These are phyloP conservation scores for Lindgomyces ingoldianus DNA, from an alignment of 495 filamentous ascomycete genomes.

Conservation along the genomic window DNA sequence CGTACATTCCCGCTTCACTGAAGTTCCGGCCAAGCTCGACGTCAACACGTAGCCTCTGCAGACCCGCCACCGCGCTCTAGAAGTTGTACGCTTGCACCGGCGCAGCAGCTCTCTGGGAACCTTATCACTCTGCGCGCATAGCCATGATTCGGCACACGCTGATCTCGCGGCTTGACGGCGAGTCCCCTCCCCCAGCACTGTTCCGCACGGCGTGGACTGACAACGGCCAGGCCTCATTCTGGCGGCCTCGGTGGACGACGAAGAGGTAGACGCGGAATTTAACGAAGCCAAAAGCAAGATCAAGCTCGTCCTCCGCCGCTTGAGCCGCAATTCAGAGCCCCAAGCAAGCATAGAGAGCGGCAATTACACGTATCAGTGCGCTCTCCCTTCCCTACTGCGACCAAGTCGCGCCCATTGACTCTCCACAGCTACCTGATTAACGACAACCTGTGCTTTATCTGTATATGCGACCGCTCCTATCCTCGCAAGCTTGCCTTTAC, in stretches of 20 bases:
- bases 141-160: slow-evolving; percentile 92
- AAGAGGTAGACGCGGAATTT: slow-evolving; percentile 76
- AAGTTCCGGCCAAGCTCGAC: background rate
- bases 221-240: slow-evolving; percentile 75
- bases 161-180: slow-evolving; percentile 91
- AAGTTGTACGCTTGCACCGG: background rate
- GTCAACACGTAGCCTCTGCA: slow-evolving; percentile 6
- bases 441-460: slow-evolving; percentile 81
- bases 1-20: background rate
- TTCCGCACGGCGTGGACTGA: background rate
- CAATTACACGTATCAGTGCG: slow-evolving; percentile 84
- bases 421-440: slow-evolving; percentile 76
- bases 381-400: slow-evolving; percentile 12
- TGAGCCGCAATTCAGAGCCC: slow-evolving; percentile 83
- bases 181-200: slow-evolving; percentile 32
- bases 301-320: slow-evolving; percentile 82
- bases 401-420: slow-evolving; percentile 5
- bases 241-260: slow-evolving; percentile 92
- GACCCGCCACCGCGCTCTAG: background rate
- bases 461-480: slow-evolving; percentile 89
- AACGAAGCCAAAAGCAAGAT: slow-evolving; percentile 85
- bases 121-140: slow-evolving; percentile 37
- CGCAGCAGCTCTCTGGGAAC: too few relatives aligned
- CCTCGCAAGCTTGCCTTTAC: slow-evolving; percentile 98
- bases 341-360: slow-evolving; percentile 91